A percentile compares a stretch with the other conserved stretches of the same genome.
These are phyloP conservation scores for Globisporangium perplexum DNA, from an alignment of 352 stramenopile species.

Conservation along the genomic window DNA sequence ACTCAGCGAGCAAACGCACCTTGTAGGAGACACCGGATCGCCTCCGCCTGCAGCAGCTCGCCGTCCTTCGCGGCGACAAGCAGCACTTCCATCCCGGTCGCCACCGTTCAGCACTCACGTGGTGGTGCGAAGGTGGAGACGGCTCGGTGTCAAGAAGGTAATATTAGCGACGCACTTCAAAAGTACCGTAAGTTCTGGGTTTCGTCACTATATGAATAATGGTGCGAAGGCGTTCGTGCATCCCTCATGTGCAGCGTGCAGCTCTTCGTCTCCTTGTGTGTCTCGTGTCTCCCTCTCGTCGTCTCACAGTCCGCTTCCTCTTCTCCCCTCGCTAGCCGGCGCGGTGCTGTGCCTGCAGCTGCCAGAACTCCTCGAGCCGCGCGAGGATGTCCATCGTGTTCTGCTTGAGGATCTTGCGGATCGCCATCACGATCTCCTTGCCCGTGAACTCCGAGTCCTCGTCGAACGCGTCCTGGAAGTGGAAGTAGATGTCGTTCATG, in stretches of 20 bases:
- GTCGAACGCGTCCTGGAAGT: constrained; percentile 81
- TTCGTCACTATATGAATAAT: too few species aligned
- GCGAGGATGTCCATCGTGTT: constrained; percentile 75
- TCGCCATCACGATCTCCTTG: constrained; percentile 78
- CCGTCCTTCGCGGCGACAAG: not conserved
- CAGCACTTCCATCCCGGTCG: not conserved
- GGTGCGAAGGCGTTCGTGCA: too few species aligned
- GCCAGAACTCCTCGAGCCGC: constrained; percentile 71
- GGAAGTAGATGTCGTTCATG: constrained; percentile 88
- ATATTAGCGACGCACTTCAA: too few species aligned
- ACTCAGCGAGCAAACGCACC: not conserved
- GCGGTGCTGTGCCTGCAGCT: constrained; percentile 31
- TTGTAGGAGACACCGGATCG: constrained; percentile 1
- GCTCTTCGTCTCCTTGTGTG: too few species aligned
- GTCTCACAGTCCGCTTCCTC: too few species aligned
- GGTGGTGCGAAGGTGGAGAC: too few species aligned
- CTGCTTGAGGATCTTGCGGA: constrained; percentile 81
- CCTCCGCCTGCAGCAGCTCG: not conserved
- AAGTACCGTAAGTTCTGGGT: too few species aligned
- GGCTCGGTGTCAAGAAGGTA: too few species aligned
- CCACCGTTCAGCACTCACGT: too few species aligned
- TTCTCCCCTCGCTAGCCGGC: not conserved
- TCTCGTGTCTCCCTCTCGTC: too few species aligned
- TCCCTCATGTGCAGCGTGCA: too few species aligned
- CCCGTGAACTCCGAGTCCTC: constrained; percentile 80